Evolutionary conservation across 2,329 filamentous ascomycete genomes (phyloP), one percentile per base, ranked within the genome.

Genomic region (Fusarium albidum): DNA sequence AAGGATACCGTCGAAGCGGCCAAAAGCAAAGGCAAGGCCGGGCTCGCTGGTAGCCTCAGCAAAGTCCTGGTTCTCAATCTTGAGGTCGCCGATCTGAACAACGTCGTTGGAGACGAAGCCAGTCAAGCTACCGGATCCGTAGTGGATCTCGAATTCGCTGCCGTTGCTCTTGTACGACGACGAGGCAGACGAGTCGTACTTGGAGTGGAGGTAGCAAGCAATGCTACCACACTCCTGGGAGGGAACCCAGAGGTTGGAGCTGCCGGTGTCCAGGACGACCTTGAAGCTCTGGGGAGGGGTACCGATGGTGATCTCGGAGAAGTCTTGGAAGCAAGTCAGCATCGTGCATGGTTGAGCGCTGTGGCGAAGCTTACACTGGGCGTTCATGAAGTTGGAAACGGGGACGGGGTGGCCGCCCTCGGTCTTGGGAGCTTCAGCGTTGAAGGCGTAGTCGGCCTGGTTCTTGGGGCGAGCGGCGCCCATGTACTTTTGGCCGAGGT

Each of bases 171-270:
- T 90, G 85, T 93, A 96, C 41, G 91, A 91, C 15, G 88, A 94
- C 40, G 96, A 99, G 5, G 87, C 79, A 31, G 88, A 90, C 52
- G 92, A 95, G 78, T 98, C 92, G 80, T 98, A 99, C 81, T 96
- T 99, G 77, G 78, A 87, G 83, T 99, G 95, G 55, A 99, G 87
- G 79, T 94, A 99, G 85, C 95, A 99, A 63, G 95, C 96, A 71
- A 99, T 99, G 72, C 93, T 97, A 72, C 85, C 88, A 77, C 96
- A 99, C 71, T 92, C 83, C 51, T 85, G 82, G 18, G 93, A 96
- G 32, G 96, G 96, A 55, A 99, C 93, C 96, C 96, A 99, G 61
- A 99, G 85, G 82, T 99, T 99, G 75, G 95, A 98, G 83, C 92
- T 97, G 69, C 95, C 95, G 25, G 95, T 99, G 76, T 99, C 95